A percentile compares a stretch with the other conserved stretches of the same genome.
Conservation (phyloP, 2,329 filamentous ascomycete species). For the Metarhizium sp. region DNA sequence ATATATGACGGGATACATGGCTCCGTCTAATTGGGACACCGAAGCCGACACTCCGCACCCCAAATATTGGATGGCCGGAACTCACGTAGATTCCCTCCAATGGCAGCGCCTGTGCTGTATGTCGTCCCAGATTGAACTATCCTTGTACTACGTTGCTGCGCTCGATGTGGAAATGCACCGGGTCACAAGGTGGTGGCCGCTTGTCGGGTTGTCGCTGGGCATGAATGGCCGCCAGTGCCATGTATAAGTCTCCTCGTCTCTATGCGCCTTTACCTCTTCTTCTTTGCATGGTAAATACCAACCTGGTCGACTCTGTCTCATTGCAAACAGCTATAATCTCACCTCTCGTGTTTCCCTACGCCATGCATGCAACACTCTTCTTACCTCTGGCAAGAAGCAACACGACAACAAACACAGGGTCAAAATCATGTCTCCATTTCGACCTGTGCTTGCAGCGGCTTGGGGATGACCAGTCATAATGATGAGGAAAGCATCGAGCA, state of each 20-base stretch:
- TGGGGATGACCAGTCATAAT: not conserved
- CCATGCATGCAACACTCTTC: too few species aligned
- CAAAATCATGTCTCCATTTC: not conserved
- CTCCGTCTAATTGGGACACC: not conserved
- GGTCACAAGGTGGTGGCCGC: conserved; percentile 1
- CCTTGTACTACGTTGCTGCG: not conserved
- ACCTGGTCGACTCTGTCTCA: not conserved
- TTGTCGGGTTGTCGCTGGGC: not conserved
- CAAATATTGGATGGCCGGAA: not conserved
- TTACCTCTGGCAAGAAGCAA: too few species aligned
- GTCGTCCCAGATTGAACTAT: not conserved
- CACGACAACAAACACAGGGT: not conserved
- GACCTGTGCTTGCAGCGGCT: too few species aligned
- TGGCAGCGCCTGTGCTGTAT: not conserved
- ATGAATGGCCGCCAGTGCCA: not conserved
- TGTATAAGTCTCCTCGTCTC: not conserved
- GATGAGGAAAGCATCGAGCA: not conserved
- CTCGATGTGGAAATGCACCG: not conserved
- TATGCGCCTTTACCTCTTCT: not conserved
- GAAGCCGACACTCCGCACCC: not conserved
- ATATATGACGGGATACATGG: not conserved
- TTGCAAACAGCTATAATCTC: too few species aligned
- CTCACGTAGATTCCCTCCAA: not conserved
- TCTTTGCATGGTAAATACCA: not conserved
- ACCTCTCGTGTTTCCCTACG: too few species aligned